These are phyloP conservation scores for Fusarium agapanthi DNA, from an alignment of 2,329 filamentous ascomycete genomes.

Conservation along the genomic window DNA sequence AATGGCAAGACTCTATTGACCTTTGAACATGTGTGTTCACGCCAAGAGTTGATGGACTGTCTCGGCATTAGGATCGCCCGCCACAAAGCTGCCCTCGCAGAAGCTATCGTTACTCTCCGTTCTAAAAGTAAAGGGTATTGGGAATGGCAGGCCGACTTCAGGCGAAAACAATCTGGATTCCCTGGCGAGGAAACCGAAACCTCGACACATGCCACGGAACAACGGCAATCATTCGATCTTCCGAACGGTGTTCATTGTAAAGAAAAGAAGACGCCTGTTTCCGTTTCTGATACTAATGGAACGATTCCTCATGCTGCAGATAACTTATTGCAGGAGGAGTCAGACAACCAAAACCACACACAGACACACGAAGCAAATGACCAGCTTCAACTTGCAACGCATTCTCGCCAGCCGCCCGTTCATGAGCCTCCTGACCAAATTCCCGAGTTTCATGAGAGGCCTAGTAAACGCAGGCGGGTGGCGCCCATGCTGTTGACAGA, in stretches of 20 bases:
- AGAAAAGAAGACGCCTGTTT: background rate
- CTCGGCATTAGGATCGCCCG: conserved; percentile 66
- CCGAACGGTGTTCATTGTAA: background rate
- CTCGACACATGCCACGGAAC: background rate
- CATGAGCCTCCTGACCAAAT: background rate
- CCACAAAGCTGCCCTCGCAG: conserved; percentile 65
- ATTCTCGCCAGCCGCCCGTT: background rate
- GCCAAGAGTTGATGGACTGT: conserved; percentile 60
- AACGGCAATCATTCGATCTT: background rate
- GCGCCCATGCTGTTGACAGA: conserved; percentile 39
- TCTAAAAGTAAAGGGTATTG: conserved; percentile 60
- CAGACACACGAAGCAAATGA: background rate
- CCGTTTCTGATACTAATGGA: background rate
- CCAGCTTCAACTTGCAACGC: background rate
- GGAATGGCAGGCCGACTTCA: conserved; percentile 41
- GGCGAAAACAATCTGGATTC: conserved; percentile 26
- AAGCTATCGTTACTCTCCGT: conserved; percentile 66
- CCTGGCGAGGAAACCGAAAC: conserved; percentile 15
- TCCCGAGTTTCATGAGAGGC: conserved; percentile 8
- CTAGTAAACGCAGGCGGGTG: conserved; percentile 42
- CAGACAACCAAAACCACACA: background rate
- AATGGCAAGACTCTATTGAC: conserved; percentile 72
- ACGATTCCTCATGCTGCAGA: background rate
- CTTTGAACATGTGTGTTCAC: conserved; percentile 58
- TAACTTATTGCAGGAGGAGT: background rate